phyloP scores from a whole-genome alignment of 1,284 basidiomycete species.

The Apiotrichum mycotoxinovorans region DNA sequence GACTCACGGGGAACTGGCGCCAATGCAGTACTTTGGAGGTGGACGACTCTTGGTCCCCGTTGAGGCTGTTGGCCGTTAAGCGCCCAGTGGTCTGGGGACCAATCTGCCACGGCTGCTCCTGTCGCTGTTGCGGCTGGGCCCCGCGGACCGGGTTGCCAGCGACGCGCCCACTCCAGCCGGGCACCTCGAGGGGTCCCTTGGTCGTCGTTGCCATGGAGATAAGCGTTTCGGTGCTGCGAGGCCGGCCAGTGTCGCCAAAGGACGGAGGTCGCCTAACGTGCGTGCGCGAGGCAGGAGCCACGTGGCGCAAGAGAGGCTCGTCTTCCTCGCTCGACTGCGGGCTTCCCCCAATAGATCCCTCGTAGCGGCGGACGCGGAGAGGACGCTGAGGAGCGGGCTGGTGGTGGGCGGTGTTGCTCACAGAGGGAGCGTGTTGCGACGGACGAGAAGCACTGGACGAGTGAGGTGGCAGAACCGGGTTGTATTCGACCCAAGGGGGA shows the following conservation, averaged over 20 bases:
- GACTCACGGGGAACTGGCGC: background rate
- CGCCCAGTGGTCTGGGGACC: no score
- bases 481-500: no score
- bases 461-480: no score
- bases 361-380: background rate
- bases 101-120: background rate
- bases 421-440: no score
- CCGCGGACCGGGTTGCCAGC: no score
- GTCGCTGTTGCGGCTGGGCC: background rate
- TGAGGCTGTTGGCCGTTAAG: no score
- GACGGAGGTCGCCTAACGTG: conserved; percentile 11
- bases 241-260: conserved; percentile 2
- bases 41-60: background rate
- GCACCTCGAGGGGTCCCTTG: background rate
- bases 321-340: conserved; percentile 38
- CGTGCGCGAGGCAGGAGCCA: conserved; percentile 7
- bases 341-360: conserved; percentile 24
- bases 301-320: conserved; percentile 18
- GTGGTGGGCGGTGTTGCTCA: background rate
- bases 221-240: conserved; percentile 2
- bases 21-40: background rate
- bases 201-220: conserved; percentile 2
- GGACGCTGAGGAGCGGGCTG: background rate
- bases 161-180: background rate
- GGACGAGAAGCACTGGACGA: no score